These are phyloP conservation scores for Ceratobasidium sp. DNA, from an alignment of 1,284 basidiomycete genomes.

Conservation along the genomic window DNA sequence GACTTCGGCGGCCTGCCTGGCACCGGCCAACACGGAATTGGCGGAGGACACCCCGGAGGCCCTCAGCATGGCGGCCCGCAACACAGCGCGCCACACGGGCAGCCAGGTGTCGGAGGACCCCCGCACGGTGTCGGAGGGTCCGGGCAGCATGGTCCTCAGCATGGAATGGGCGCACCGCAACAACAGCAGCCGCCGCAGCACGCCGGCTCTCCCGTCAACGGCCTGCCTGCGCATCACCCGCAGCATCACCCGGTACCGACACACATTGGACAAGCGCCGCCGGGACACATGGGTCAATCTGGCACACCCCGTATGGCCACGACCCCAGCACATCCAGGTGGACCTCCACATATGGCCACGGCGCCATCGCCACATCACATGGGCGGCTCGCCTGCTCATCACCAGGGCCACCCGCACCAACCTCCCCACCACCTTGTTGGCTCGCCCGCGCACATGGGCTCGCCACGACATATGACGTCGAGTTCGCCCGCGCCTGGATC, in stretches of 20 bases:
- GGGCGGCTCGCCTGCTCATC: constrained; percentile 21
- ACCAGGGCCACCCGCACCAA: constrained; percentile 11
- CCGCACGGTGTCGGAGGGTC: constrained; percentile 39
- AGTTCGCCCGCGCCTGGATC: constrained; percentile 29
- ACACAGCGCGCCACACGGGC: constrained; percentile 2
- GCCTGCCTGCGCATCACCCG: constrained; percentile 1
- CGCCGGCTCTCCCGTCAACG: background rate
- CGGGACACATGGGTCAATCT: background rate
- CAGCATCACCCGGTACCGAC: constrained; percentile 2
- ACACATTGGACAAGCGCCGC: background rate
- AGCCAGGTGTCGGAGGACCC: constrained; percentile 21
- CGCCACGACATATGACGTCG: constrained; percentile 28
- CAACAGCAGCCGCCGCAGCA: constrained; percentile 20
- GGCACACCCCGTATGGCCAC: constrained; percentile 9
- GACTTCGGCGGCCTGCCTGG: constrained; percentile 6
- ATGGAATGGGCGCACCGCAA: background rate
- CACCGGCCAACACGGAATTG: background rate
- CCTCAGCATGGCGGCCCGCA: constrained; percentile 10
- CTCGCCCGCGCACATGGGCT: constrained; percentile 29
- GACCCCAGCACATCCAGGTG: background rate
- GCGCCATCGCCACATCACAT: constrained; percentile 28
- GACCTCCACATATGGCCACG: background rate
- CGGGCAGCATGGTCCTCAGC: constrained; percentile 17
- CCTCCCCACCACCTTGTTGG: constrained; percentile 17
- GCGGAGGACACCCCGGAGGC: background rate